Base-by-base conservation (phyloP, 225 moss, liverwort and hornwort genomes). In the Straminergon stramineum region DNA sequence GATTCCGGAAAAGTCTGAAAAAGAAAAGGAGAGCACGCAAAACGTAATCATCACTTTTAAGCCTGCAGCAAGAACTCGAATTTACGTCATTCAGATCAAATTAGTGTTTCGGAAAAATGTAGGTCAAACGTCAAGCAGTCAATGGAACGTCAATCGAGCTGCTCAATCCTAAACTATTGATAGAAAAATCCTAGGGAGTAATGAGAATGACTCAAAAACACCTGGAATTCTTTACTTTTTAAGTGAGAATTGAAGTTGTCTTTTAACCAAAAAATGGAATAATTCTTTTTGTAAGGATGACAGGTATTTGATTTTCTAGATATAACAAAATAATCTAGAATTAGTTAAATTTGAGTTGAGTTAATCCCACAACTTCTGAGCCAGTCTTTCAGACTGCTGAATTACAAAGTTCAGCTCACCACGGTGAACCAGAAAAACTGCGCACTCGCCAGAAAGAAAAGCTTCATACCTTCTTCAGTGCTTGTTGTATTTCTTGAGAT, bases 381-480 rank as follows among this genome's bases (percentile, higher is more conserved):
- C 56, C 37, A 55, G 26, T 60, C 48, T n/a, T 53, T 79, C 70
- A 83, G 63, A 84, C 10, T 82, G 22, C 90, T 70, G 23, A 30
- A 80, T 21, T 60, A 75, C 55, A 14, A 62, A 87, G 53, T 91
- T 66, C 83, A 83, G 83, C 83, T 76, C 30, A 66, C 28, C 79
- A 74, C 83, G 26, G 61, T 64, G 43, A 81, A 87, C n/a, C 63
- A 74, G 30, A 69, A 78, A 71, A 79, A 51, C 34, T 63, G 64
- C 26, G 83, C 52, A 83, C 52, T 78, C 39, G 79, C 52, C 61
- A 32, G 82, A 39, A 43, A 48, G 69, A 58, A 73, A n/a, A 23
- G 76, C 56, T 76, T 43, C 64, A 66, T 60, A 90, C 91, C 92
- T 89, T 84, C 85, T 69, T 81, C 89, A 55, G 43, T 85, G 81